Conservation (phyloP, 192 early-diverging fungal genomes). For the Linnemannia elongata region DNA sequence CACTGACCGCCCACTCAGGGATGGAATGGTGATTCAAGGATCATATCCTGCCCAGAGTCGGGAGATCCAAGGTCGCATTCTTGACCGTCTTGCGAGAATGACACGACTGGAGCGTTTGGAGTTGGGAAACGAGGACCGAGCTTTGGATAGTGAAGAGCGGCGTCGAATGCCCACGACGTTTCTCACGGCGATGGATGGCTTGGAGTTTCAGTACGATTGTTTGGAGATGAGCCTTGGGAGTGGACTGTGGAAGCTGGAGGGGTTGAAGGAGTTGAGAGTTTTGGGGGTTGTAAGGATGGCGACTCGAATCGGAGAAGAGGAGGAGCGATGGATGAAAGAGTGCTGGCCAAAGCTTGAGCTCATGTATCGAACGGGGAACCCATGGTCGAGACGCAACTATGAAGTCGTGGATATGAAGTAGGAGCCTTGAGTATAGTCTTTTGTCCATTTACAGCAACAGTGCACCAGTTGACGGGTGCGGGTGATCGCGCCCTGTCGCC, state of each 20-base stretch:
- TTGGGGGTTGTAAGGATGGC: background rate
- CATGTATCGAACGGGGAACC: background rate
- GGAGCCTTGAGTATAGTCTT: too few relatives aligned
- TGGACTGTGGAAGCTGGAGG: background rate
- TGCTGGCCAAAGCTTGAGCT: background rate
- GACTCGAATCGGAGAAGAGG: background rate
- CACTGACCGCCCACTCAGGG: background rate
- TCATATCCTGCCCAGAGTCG: too few relatives aligned
- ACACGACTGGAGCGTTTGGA: background rate
- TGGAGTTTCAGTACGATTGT: background rate
- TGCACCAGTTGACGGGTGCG: too few relatives aligned
- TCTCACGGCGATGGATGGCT: too few relatives aligned
- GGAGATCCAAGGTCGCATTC: background rate
- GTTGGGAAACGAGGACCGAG: background rate
- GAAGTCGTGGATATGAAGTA: too few relatives aligned
- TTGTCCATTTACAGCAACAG: too few relatives aligned
- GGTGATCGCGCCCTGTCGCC: too few relatives aligned
- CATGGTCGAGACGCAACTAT: too few relatives aligned
- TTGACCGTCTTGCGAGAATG: slow-evolving; percentile 9
- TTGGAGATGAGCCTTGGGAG: slow-evolving; percentile 7
- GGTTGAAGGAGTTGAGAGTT: background rate
- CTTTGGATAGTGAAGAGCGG: background rate
- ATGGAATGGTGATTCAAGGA: background rate
- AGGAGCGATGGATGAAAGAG: slow-evolving; percentile 6
- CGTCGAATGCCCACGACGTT: too few relatives aligned